Conservation (phyloP, 2,329 filamentous ascomycete genomes). For the Bisporella sp. region DNA sequence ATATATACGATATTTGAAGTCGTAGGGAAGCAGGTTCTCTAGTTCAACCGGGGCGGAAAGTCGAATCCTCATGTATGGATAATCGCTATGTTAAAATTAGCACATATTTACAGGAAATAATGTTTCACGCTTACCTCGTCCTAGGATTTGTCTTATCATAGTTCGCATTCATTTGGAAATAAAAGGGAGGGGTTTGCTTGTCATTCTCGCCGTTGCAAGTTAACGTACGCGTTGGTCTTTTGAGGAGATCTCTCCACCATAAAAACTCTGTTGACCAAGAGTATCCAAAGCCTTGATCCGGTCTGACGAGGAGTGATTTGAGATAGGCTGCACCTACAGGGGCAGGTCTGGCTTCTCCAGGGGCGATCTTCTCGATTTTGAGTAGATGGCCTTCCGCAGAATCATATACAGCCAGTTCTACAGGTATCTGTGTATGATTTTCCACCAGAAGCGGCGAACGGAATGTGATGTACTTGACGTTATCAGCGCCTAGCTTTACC, state of each 20-base stretch:
- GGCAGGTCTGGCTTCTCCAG: constrained; percentile 81
- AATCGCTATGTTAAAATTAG: constrained; percentile 49
- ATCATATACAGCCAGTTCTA: constrained; percentile 89
- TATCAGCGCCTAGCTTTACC: constrained; percentile 83
- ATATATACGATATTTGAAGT: constrained; percentile 99
- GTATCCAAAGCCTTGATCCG: constrained; percentile 94
- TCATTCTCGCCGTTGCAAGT: constrained; percentile 82
- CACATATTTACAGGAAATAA: background rate
- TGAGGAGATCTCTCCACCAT: constrained; percentile 89
- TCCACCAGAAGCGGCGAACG: constrained; percentile 87
- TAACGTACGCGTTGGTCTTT: constrained; percentile 76
- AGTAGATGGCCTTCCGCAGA: constrained; percentile 80
- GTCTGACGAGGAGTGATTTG: constrained; percentile 80
- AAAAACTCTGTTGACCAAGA: constrained; percentile 86
- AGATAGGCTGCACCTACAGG: constrained; percentile 89
- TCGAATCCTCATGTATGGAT: constrained; percentile 91
- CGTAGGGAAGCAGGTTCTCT: constrained; percentile 90
- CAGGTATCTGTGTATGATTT: constrained; percentile 92
- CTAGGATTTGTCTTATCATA: constrained; percentile 81
- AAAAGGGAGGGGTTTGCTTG: constrained; percentile 74
- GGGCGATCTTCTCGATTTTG: constrained; percentile 96
- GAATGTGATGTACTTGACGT: constrained; percentile 96
- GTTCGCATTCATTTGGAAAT: constrained; percentile 88
- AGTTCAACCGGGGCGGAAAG: constrained; percentile 89
- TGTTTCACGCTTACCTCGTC: constrained; percentile 46